phyloP scores from a whole-genome alignment of 108 stramenopile genomes.

The Asterionellopsis glacialis region DNA sequence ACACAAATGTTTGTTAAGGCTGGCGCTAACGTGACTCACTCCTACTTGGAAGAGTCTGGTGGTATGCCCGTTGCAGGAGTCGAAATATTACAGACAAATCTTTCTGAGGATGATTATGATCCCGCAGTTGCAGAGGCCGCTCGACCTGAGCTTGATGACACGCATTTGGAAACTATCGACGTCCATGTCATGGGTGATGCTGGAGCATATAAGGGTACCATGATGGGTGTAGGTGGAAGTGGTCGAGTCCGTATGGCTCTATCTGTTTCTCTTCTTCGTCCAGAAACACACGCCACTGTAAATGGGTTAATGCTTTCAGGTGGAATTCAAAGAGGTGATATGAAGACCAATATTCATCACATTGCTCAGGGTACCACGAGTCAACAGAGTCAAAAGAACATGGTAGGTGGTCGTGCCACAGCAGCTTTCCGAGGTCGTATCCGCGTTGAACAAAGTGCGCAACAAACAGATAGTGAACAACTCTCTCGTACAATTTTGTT shows the following conservation, averaged over 20 bases:
- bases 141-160: conserved; percentile 69
- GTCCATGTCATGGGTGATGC: conserved; percentile 73
- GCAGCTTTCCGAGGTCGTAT: conserved; percentile 91
- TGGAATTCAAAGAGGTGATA: conserved; percentile 78
- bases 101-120: conserved; percentile 17
- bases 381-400: conserved; percentile 85
- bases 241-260: conserved; percentile 69
- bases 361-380: conserved; percentile 75
- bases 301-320: conserved; percentile 79
- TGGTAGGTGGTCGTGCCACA: conserved; percentile 84
- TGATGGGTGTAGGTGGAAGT: conserved; percentile 79
- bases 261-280: conserved; percentile 59
- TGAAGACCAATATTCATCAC: conserved; percentile 90
- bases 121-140: conserved; percentile 56
- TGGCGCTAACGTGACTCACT: conserved; percentile 75
- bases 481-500: conserved; percentile 83
- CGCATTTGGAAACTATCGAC: conserved; percentile 77
- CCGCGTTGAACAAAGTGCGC: conserved; percentile 89
- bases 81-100: conserved; percentile 42
- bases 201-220: conserved; percentile 45
- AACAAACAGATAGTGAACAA: conserved; percentile 90
- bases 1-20: conserved; percentile 78
- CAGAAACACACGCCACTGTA: conserved; percentile 54
- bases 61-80: conserved; percentile 66
- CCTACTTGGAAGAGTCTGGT: conserved; percentile 79